Conservation (phyloP, 345 rosid genomes). For the Acer negundo region DNA sequence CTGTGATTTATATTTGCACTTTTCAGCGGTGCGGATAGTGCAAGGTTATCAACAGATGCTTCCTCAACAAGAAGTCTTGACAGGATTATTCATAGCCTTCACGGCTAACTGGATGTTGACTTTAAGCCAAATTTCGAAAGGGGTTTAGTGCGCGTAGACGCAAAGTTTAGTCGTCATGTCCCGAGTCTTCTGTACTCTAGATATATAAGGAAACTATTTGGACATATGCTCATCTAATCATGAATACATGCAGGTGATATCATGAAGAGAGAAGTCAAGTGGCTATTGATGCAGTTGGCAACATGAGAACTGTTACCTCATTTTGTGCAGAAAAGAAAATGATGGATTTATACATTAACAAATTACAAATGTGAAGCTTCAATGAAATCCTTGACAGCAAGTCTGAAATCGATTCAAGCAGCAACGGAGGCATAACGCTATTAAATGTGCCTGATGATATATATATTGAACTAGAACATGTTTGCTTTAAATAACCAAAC, state of each 20-base stretch:
- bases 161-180: conserved; percentile 35
- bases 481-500: too few species aligned
- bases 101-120: conserved; percentile 63
- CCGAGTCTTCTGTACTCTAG: not conserved
- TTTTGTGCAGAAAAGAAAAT: conserved; percentile 65
- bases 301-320: conserved; percentile 68
- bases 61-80: conserved; percentile 52
- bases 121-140: conserved; percentile 46
- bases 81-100: conserved; percentile 54
- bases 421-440: too few species aligned
- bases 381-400: conserved; percentile 10
- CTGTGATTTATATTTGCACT: too few species aligned
- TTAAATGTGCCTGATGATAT: too few species aligned
- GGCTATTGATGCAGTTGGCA: conserved; percentile 62
- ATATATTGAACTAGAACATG: too few species aligned
- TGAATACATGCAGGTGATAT: conserved; percentile 40
- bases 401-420: too few species aligned
- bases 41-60: conserved; percentile 66
- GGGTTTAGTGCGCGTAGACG: conserved; percentile 52
- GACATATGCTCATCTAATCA: too few species aligned
- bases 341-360: conserved; percentile 52
- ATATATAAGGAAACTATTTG: too few species aligned
- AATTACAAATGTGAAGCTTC: conserved; percentile 60
- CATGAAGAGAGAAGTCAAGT: conserved; percentile 72
- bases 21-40: conserved; percentile 58